These are phyloP conservation scores for Cutaneotrichosporon arboriforme DNA, from an alignment of 1,284 basidiomycete genomes.

Conservation along the genomic window DNA sequence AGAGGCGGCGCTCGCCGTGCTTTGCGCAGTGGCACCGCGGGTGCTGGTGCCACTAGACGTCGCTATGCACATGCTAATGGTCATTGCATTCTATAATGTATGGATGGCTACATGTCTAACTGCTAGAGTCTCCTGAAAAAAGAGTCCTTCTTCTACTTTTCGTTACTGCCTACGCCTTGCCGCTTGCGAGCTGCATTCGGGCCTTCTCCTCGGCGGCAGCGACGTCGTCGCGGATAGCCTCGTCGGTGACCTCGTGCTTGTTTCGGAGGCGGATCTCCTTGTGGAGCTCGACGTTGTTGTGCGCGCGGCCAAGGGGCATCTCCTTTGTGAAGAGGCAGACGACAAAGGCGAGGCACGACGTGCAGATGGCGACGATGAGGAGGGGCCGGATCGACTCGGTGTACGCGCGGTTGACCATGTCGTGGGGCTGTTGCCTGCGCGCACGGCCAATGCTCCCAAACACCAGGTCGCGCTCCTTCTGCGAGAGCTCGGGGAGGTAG, in stretches of 20 bases:
- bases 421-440: slow-evolving; percentile 28
- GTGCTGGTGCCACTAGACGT: too few species aligned
- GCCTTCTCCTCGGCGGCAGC: slow-evolving; percentile 6
- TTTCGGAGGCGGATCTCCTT: slow-evolving; percentile 27
- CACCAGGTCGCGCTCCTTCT: slow-evolving; percentile 26
- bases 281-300: slow-evolving; percentile 33
- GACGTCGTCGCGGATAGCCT: slow-evolving; percentile 10
- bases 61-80: too few species aligned
- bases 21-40: too few species aligned
- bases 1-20: too few species aligned
- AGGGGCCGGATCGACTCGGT: slow-evolving; percentile 27
- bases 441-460: slow-evolving; percentile 33
- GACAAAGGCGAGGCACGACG: slow-evolving; percentile 27
- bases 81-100: too few species aligned
- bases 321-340: slow-evolving; percentile 28
- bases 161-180: neutral
- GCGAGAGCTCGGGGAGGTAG: slow-evolving; percentile 28
- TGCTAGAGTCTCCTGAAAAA: too few species aligned
- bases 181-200: neutral
- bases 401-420: slow-evolving; percentile 31
- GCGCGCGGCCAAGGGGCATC: slow-evolving; percentile 29
- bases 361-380: slow-evolving; percentile 26
- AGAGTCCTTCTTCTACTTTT: too few species aligned
- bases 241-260: slow-evolving; percentile 21
- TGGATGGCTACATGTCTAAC: too few species aligned